Conservation (phyloP, 2,329 filamentous ascomycete species). For the Ophiostoma australiae region DNA sequence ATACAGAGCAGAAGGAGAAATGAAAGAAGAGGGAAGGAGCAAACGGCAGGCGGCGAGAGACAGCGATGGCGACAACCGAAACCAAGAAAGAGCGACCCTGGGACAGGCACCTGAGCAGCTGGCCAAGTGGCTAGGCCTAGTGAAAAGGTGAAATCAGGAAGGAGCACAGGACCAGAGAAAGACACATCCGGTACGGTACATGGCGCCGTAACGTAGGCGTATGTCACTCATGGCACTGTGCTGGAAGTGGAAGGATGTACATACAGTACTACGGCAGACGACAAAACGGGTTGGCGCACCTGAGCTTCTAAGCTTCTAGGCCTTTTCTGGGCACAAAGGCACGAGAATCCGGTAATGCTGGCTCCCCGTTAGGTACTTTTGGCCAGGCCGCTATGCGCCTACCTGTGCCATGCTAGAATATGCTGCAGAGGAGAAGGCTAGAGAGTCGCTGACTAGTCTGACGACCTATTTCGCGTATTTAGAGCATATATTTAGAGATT, state of each 20-base stretch:
- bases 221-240: background rate
- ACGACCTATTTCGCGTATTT: background rate
- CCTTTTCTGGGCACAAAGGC: background rate
- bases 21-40: slow-evolving; percentile 7
- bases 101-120: background rate
- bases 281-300: background rate
- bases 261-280: background rate
- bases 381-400: background rate
- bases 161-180: background rate
- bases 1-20: background rate
- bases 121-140: background rate
- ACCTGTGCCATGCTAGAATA: background rate
- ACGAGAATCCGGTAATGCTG: background rate
- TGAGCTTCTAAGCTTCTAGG: too few relatives aligned
- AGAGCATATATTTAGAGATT: background rate
- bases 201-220: background rate
- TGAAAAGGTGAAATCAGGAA: background rate
- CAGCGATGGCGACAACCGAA: background rate
- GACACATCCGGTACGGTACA: slow-evolving; percentile 7
- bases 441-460: background rate
- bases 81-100: slow-evolving; percentile 1
- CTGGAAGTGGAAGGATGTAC: background rate
- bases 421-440: background rate
- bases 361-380: slow-evolving; percentile 10
- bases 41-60: background rate